Base-by-base conservation (phyloP, 768 basidiomycete species). In the Mycena alexandri region DNA sequence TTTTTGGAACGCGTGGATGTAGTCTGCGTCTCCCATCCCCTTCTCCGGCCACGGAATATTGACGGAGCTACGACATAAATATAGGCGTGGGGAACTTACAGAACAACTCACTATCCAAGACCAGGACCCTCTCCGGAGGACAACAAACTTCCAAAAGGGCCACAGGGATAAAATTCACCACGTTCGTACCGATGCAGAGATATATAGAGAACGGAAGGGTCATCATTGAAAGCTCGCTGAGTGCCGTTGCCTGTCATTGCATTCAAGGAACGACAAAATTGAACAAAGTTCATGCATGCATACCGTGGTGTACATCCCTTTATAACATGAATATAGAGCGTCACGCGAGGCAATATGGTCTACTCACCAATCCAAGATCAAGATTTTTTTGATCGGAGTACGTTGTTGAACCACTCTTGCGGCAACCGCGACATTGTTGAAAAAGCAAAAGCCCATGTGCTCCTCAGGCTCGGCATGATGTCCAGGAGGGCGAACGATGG, bases 361-460 rank as follows among this genome's bases (percentile, higher is more conserved):
- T 13, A 81, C 91, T 71, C 75, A 98, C 97, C 98, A 99, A 76
- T 99, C 98, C 34, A 99, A 80, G 71, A 99, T 98, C 69, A 99
- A 75, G 16, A 98, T 90, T 75, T 86, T 93, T 77, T 91, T 93
- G 66, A 94, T 80, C 8, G 85, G 75, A 2, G 93, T 92, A 61
- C 84, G 72, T 68, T 91, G 81, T 75, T 94, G 91, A 21, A 93
- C 89, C 25, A 95, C 93, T 73, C 89, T 88, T 21, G 94, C 87
- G 1, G 96, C 96, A 17, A 99, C 93, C 0, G 98, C 92, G 38
- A 97, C 96, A 75, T 99, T 99, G 79, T 99, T 99, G 82, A 96
- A 98, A 83, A 99, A 98, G 79, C 98, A 99, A 78, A 99, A 99
- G 1, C 98, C 98, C 96, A 99, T 98, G 70, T 95, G 93, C 75